Percentiles rank a stretch among this genome's conserved stretches.
Conservation (phyloP, 495 filamentous ascomycete genomes). For the Arthonia radiata region DNA sequence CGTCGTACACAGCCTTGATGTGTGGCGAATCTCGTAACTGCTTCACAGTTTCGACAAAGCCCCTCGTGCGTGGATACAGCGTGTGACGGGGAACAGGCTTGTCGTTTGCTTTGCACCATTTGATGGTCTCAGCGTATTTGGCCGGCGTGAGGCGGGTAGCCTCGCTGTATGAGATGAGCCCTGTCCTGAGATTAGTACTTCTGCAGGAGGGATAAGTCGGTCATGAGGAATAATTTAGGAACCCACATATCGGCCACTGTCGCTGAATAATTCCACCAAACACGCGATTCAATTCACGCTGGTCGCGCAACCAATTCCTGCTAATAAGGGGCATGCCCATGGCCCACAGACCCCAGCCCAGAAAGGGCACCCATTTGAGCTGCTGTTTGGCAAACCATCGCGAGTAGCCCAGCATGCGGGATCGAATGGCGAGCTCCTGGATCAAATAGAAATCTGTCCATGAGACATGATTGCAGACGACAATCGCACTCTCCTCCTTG, state of each 20-base stretch:
- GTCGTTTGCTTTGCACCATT: constrained; percentile 22
- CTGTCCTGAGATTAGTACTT: constrained; percentile 8
- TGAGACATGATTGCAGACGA: constrained; percentile 29
- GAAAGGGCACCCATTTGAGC: constrained; percentile 27
- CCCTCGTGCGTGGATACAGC: constrained; percentile 29
- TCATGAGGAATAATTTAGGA: background rate
- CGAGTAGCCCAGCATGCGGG: constrained; percentile 29
- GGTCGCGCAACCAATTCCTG: constrained; percentile 27
- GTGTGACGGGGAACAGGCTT: constrained; percentile 24
- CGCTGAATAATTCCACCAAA: constrained; percentile 21
- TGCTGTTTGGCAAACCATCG: constrained; percentile 33
- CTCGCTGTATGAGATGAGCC: constrained; percentile 34
- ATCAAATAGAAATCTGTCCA: constrained; percentile 38
- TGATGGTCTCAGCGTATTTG: constrained; percentile 22
- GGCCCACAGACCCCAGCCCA: constrained; percentile 35
- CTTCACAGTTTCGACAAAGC: constrained; percentile 28
- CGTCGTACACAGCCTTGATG: constrained; percentile 31
- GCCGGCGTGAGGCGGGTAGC: constrained; percentile 26
- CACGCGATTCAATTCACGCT: constrained; percentile 25
- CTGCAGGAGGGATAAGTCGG: too few relatives aligned
- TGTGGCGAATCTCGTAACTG: constrained; percentile 24
- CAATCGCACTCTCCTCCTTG: constrained; percentile 24
- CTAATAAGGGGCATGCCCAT: constrained; percentile 35
- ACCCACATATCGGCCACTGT: constrained; percentile 29
- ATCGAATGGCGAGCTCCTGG: constrained; percentile 24